A percentile compares a stretch with the other conserved stretches of the same genome.
Conservation (phyloP, 1,284 basidiomycete genomes). For the Somion occarium region DNA sequence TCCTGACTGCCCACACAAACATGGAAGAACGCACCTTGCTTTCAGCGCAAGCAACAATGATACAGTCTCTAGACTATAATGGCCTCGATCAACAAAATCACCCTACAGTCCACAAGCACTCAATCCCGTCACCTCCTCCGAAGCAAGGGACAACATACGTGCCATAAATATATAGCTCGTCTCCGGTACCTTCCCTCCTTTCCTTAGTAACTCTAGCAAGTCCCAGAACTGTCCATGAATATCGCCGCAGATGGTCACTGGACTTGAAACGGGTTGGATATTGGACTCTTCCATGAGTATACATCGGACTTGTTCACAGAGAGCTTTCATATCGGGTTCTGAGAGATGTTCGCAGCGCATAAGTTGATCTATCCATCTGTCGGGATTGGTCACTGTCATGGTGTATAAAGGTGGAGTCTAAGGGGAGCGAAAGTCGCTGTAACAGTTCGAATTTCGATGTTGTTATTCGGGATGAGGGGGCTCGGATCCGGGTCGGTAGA, state of each 20-base stretch:
- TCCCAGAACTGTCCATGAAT: constrained; percentile 98
- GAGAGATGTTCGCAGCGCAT: constrained; percentile 84
- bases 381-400: constrained; percentile 48
- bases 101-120: constrained; percentile 49
- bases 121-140: constrained; percentile 3
- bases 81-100: constrained; percentile 96
- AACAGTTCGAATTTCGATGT: too few species aligned
- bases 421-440: too few species aligned
- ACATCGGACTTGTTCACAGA: constrained; percentile 82
- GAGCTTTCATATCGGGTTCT: constrained; percentile 86
- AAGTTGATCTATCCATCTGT: constrained; percentile 77
- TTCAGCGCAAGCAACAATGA: constrained; percentile 88
- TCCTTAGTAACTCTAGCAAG: constrained; percentile 83
- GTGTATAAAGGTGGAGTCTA: neutral
- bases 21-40: constrained; percentile 64
- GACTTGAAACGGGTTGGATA: constrained; percentile 88
- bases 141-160: constrained; percentile 44
- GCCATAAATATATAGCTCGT: constrained; percentile 99
- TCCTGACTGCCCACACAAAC: too few species aligned
- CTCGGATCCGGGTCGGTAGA: too few species aligned
- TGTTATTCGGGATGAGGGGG: too few species aligned
- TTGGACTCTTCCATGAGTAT: constrained; percentile 94
- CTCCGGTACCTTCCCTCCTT: constrained; percentile 84
- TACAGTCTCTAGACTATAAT: constrained; percentile 95
- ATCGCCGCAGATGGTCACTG: constrained; percentile 91